Base-by-base conservation (phyloP, 228 moss, liverwort and hornwort genomes). In the Sphagnum fallax region DNA sequence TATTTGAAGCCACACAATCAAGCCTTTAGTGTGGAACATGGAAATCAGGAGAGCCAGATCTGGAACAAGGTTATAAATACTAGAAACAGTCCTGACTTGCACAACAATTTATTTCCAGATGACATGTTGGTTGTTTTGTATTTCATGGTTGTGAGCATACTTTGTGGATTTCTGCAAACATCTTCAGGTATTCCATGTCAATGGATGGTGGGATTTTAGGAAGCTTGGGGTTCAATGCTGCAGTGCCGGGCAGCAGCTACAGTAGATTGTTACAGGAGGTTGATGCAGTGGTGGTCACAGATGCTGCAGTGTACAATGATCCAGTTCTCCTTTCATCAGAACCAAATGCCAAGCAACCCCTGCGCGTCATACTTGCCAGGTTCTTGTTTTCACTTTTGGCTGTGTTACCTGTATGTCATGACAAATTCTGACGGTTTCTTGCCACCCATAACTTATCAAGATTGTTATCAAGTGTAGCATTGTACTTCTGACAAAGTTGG, bases 351-450 rank as follows among this genome's bases (percentile, higher is more conserved):
- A 84, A 81, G 60, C 97, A 97, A 74, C 93, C 97, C 66, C 84
- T 97, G 49, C 84, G 97, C 65, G 93, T 97, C 66, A 81, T 97
- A 65, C 77, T 93, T 72, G 88, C 93, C 55, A 89, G 83, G 86
- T 86, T 52, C 71, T 52, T 67, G 8, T 52, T 5, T 47, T 69
- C 55, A 55, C 8, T 55, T 55, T 55, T 55, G 12, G 55, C 55
- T 55, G 8, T 55, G 9, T 4, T 55, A 12, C 2, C 32, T 32
- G 32, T 32, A 32, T 32, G 32, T 32, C 32, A 32, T 1, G 2
- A 32, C 32, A 32, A 32, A 32, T 32, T 32, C 32, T 32, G 32
- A 32, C 2, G 32, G 32, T 32, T 32, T 32, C 32, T 32, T 32
- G 32, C 32, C 32, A 32, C 32, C 0, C 32, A 32, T 32, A 32